These are phyloP conservation scores for Tetracladium setigerum DNA, from an alignment of 495 filamentous ascomycete genomes.

Conservation along the genomic window DNA sequence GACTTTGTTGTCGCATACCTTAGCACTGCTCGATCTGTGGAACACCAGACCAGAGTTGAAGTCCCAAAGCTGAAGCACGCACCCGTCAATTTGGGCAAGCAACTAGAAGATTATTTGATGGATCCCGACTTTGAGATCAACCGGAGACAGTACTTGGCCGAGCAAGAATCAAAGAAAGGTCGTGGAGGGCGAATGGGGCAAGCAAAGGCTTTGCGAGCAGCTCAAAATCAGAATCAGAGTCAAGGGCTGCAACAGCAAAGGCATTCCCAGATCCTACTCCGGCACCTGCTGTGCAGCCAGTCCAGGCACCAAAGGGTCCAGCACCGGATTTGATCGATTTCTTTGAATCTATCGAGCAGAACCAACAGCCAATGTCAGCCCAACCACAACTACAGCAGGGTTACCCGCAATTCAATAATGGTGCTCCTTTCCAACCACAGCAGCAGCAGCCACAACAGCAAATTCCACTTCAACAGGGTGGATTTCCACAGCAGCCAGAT, in stretches of 20 bases:
- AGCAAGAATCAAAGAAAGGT: slow-evolving; percentile 71
- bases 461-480: slow-evolving; percentile 24
- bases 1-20: slow-evolving; percentile 89
- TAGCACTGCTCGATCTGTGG: slow-evolving; percentile 76
- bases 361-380: slow-evolving; percentile 46
- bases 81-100: slow-evolving; percentile 78
- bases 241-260: slow-evolving; percentile 11
- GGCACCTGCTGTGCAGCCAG: slow-evolving; percentile 28
- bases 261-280: slow-evolving; percentile 24
- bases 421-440: slow-evolving; percentile 34
- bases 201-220: slow-evolving; percentile 9
- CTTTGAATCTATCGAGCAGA: slow-evolving; percentile 94
- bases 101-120: slow-evolving; percentile 90
- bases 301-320: slow-evolving; percentile 47
- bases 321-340: slow-evolving; percentile 92
- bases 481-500: slow-evolving; percentile 27
- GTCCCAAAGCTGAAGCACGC: slow-evolving; percentile 98
- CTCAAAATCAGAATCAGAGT: slow-evolving; percentile 17
- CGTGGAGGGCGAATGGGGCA: slow-evolving; percentile 34
- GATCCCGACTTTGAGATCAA: slow-evolving; percentile 96
- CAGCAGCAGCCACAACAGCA: slow-evolving; percentile 29
- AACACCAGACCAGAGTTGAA: slow-evolving; percentile 84
- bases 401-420: slow-evolving; percentile 39
- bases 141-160: slow-evolving; percentile 79
- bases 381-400: slow-evolving; percentile 28